A percentile compares a stretch with the other conserved stretches of the same genome.
Conservation (phyloP, 768 basidiomycete species). For the Leccinum longicurvipes region DNA sequence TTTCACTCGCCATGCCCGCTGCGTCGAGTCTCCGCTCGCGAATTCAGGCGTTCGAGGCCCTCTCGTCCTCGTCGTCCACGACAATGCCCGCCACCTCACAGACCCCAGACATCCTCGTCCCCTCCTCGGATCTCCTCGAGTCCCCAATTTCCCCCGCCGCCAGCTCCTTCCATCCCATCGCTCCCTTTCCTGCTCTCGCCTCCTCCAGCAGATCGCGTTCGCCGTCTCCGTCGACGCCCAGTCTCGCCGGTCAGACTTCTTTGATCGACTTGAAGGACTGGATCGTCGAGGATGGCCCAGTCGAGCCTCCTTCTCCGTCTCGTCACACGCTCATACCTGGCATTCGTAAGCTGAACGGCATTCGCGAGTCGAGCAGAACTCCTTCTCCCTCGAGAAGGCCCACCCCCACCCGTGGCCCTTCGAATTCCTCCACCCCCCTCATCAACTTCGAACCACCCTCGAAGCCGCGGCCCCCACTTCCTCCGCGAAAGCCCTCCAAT, state of each 20-base stretch:
- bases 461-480: slow-evolving; percentile 54
- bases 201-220: slow-evolving; percentile 32
- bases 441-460: slow-evolving; percentile 56
- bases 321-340: slow-evolving; percentile 11
- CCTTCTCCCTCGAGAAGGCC: slow-evolving; percentile 18
- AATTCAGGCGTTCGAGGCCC: slow-evolving; percentile 63
- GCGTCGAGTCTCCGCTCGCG: slow-evolving; percentile 52
- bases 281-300: slow-evolving; percentile 62
- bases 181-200: slow-evolving; percentile 32
- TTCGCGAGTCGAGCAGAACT: slow-evolving; percentile 23
- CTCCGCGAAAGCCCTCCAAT: slow-evolving; percentile 61
- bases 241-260: slow-evolving; percentile 47
- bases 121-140: slow-evolving; percentile 39
- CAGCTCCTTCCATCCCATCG: slow-evolving; percentile 41
- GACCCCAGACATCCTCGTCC: neutral
- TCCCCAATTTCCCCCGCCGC: slow-evolving; percentile 48
- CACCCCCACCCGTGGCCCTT: neutral
- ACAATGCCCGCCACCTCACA: slow-evolving; percentile 9
- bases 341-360: slow-evolving; percentile 13
- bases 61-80: slow-evolving; percentile 33
- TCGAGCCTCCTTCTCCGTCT: slow-evolving; percentile 15
- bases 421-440: slow-evolving; percentile 38
- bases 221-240: slow-evolving; percentile 46
- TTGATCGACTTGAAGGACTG: slow-evolving; percentile 72
- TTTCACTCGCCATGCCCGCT: slow-evolving; percentile 37